Evolutionary conservation across 805 yeast genomes (phyloP), one percentile per base, ranked within the genome.

Genomic region (Maudiozyma turicensis): DNA sequence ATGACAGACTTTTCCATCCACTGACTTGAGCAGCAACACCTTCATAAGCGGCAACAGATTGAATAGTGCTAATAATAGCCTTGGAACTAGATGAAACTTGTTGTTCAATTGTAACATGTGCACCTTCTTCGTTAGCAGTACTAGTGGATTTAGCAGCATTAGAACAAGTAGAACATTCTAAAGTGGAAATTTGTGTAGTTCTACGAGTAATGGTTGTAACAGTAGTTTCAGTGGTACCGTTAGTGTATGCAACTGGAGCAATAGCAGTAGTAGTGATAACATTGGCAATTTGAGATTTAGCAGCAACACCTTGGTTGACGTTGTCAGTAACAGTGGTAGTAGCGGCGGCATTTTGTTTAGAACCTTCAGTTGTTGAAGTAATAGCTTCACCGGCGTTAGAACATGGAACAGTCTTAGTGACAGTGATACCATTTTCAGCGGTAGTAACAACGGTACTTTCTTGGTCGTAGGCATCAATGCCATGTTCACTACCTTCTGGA

Each of bases 231-330:
- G 20, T 29, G 10, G 13, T n/a, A 32, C 37, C 14, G 37, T 11
- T 46, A 31, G 46, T 38, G 30, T 52, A 43, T 14, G 58, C 40
- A 11, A n/a, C 26, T 15, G 26, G 20, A 26, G 39, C 28, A n/a
- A 45, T 20, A 15, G n/a, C 26, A 41, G 50, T 50, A 43, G 50
- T 43, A n/a, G 46, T 40, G 28, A 50, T 43, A 20, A 52, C 41
- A 11, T 41, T n/a, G 10, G 52, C 29, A 15, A 51, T 32, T 26
- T 51, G 11, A 14, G 41, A 43, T 29, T 41, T 44, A 13, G 53
- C 40, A 29, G 51, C 33, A 9, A 52, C 45, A 31, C n/a, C 34
- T 32, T 38, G 15, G 40, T 10, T n/a, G 40, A 9, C 26, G 6
- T 11, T n/a, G 40, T 40, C 30, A 28, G 30, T 8, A 10, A 8